Base-by-base conservation (phyloP, 768 basidiomycete genomes). In the Exidia glandulosa region DNA sequence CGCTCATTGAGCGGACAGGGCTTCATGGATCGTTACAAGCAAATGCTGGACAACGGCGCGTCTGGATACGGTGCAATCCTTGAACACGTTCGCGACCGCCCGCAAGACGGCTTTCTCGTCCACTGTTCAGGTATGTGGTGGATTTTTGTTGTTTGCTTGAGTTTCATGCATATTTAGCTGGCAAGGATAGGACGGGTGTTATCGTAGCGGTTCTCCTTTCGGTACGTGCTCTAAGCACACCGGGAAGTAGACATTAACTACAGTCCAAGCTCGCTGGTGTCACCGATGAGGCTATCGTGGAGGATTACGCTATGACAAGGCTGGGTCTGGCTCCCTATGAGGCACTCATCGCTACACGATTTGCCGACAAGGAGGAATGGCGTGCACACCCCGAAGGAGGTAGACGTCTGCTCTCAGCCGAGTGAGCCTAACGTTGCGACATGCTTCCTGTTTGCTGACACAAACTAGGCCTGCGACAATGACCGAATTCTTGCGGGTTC, bases 211-310 rank as follows among this genome's bases (percentile, higher is more conserved):
- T 91, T 32, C 66, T 90, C 13, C 74, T 91, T 29, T 83, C 84
- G 71, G 88, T 89, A 67, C 32, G 71, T 45, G 34, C 5, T 13
- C 10, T 3, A n/a, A n/a, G n/a, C n/a, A n/a, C n/a, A n/a, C n/a
- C n/a, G n/a, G n/a, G n/a, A n/a, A n/a, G n/a, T n/a, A n/a, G n/a
- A n/a, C n/a, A n/a, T n/a, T n/a, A n/a, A n/a, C n/a, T n/a, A n/a
- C n/a, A n/a, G n/a, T n/a, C n/a, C n/a, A n/a, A 91, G 89, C 81
- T 92, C 33, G 86, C 81, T 25, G 88, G 87, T 19, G 86, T 88
- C 1, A 77, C 81, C 41, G 78, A 88, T 64, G 79, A 83, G 50
- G 66, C 67, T 3, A 83, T 91, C 58, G 83, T 85, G 10, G 75
- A 77, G 9, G 90, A 92, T 70, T 92, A 92, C 66, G 82, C 87